These are phyloP conservation scores for Penicillium coprophilum DNA, from an alignment of 495 filamentous ascomycete genomes.

Conservation along the genomic window DNA sequence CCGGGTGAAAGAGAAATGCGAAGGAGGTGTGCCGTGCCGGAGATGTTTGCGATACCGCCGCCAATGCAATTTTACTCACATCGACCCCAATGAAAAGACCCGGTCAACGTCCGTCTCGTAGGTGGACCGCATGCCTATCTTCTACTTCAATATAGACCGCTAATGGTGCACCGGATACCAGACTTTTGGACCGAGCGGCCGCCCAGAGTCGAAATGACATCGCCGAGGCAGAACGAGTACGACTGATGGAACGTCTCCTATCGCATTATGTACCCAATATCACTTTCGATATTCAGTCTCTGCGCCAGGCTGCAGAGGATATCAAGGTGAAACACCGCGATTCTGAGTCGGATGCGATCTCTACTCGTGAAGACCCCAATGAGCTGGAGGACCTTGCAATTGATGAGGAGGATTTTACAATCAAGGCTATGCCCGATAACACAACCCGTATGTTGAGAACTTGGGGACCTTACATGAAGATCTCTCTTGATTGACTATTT, in stretches of 20 bases:
- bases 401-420: conserved; percentile 48
- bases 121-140: conserved; percentile 15
- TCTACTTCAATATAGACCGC: neutral
- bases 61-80: conserved; percentile 50
- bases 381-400: conserved; percentile 46
- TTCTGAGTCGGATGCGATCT: conserved; percentile 38
- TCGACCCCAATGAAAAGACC: conserved; percentile 40
- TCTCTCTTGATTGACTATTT: neutral
- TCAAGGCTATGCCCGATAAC: conserved; percentile 49
- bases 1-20: conserved; percentile 53
- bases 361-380: conserved; percentile 36
- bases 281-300: conserved; percentile 44
- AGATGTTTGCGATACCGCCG: conserved; percentile 49
- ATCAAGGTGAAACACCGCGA: conserved; percentile 39
- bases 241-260: conserved; percentile 46
- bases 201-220: conserved; percentile 43
- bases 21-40: conserved; percentile 52
- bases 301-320: conserved; percentile 43
- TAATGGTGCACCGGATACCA: conserved; percentile 10
- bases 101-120: conserved; percentile 43
- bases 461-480: neutral
- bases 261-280: conserved; percentile 46
- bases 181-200: conserved; percentile 38
- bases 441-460: conserved; percentile 41
- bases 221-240: conserved; percentile 45